Evolutionary conservation across 208 protist genomes (phyloP), one percentile per base, ranked within the genome.

Genomic region (Acanthamoeba triangularis): DNA sequence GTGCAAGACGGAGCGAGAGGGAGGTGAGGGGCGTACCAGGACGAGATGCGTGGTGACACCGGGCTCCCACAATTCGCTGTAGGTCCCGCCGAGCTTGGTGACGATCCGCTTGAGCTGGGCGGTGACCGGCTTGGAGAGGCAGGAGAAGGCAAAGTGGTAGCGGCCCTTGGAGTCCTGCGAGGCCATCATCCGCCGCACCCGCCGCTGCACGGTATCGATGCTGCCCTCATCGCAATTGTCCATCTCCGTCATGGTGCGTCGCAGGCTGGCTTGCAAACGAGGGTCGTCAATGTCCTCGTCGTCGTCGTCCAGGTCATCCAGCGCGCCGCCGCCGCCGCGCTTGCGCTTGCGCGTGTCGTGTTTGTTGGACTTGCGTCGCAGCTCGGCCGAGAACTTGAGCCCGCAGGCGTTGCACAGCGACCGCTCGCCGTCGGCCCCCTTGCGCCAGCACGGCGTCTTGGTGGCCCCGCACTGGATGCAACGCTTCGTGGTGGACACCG

Each of bases 391-490:
- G 52, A 47, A 88, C 80, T 88, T 88, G 49, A 88, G 80, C 18
- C 80, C 80, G 80, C 80, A 88, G 8, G 80, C 80, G 52, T 88
- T 88, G 49, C 80, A 88, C n/a, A 88, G 33, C 49, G 80, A 44
- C 8, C 80, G 80, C 30, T 65, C 80, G 44, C 80, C 80, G 30
- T 88, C 49, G 18, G 80, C 80, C 11, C 80, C 80, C 80, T 88
- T 88, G 80, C 80, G 80, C 80, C 80, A 88, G 80, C 80, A 88
- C n/a, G 80, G 80, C 80, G 80, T 88, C 52, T 88, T 88, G 49
- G 80, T 88, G 49, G 52, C 80, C 28, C 80, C 80, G 80, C 80
- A 88, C 49, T 88, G 80, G 10, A 18, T 63, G 35, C 80, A 88
- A 23, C 80, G 80, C 80, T 88, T 88, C n/a, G 18, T 44, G 44